These are phyloP conservation scores for Thalassiosira pacifica DNA, from an alignment of 352 stramenopile species.

Conservation along the genomic window DNA sequence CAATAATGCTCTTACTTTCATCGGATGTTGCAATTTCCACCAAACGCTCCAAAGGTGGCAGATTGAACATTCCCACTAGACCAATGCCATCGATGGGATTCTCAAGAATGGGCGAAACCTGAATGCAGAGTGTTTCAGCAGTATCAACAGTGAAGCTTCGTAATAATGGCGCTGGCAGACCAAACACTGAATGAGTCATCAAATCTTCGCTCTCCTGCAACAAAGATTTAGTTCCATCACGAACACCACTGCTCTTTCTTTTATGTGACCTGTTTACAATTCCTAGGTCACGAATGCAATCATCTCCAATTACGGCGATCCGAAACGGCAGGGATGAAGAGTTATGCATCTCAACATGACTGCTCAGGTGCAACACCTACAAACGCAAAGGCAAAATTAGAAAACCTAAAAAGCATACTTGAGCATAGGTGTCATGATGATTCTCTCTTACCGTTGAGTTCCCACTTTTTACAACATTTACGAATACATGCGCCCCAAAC, in stretches of 20 bases:
- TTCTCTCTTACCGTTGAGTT: constrained; percentile 82
- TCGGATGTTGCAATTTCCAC: constrained; percentile 66
- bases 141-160: constrained; percentile 59
- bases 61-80: constrained; percentile 68
- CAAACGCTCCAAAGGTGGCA: constrained; percentile 63
- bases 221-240: constrained; percentile 45
- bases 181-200: constrained; percentile 72
- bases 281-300: constrained; percentile 65
- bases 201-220: constrained; percentile 66
- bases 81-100: constrained; percentile 20
- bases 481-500: constrained; percentile 68
- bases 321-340: constrained; percentile 68
- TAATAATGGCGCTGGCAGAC: constrained; percentile 67
- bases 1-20: constrained; percentile 53
- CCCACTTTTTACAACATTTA: constrained; percentile 75
- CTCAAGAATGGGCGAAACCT: constrained; percentile 65
- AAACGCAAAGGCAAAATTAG: not conserved
- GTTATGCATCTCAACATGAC: constrained; percentile 81
- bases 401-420: too few species aligned
- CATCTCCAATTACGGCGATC: constrained; percentile 67
- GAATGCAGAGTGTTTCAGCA: constrained; percentile 65
- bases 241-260: constrained; percentile 32
- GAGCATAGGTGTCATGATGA: not conserved
- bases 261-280: constrained; percentile 55
- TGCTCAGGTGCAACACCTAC: constrained; percentile 84